A percentile compares a stretch with the other conserved stretches of the same genome.
phyloP scores from a whole-genome alignment of 176 grass and related monocot species.

The Tuctoria greenei region DNA sequence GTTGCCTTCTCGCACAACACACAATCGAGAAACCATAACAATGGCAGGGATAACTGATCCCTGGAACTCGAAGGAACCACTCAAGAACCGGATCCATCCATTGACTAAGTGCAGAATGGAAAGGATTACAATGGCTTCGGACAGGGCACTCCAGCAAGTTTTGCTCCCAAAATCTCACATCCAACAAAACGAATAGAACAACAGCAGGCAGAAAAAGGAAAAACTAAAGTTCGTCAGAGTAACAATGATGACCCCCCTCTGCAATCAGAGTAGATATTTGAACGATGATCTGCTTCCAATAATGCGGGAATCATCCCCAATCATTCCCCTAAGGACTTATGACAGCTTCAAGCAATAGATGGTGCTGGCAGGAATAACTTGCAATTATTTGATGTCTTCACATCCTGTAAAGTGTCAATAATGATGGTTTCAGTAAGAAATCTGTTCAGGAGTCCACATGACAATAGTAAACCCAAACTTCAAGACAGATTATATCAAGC shows the following conservation, averaged over 20 bases:
- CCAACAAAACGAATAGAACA: slow-evolving; percentile 46
- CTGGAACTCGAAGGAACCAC: slow-evolving; percentile 15
- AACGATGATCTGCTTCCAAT: slow-evolving; percentile 36
- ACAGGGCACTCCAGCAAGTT: slow-evolving; percentile 16
- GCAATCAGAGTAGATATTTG: slow-evolving; percentile 25
- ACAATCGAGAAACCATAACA: slow-evolving; percentile 37
- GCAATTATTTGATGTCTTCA: slow-evolving; percentile 31
- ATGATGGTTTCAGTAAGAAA: slow-evolving; percentile 23
- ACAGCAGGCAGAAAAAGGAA: slow-evolving; percentile 25
- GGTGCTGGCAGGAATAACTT: slow-evolving; percentile 17
- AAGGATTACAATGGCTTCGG: slow-evolving; percentile 32
- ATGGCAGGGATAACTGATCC: slow-evolving; percentile 24
- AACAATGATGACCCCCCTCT: slow-evolving; percentile 8
- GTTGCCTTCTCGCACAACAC: slow-evolving; percentile 41
- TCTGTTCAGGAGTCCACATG: slow-evolving; percentile 18
- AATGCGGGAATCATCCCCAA: slow-evolving; percentile 12
- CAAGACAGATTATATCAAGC: slow-evolving; percentile 22
- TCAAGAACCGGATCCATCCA: slow-evolving; percentile 28
- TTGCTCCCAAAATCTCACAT: slow-evolving; percentile 35
- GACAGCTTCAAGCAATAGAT: slow-evolving; percentile 28
- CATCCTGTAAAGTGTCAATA: slow-evolving; percentile 43
- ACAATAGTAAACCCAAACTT: slow-evolving; percentile 13
- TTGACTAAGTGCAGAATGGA: slow-evolving; percentile 24
- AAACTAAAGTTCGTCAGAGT: slow-evolving; percentile 32
- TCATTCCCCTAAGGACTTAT: slow-evolving; percentile 28